Percentiles rank a stretch among this genome's conserved stretches.
Conservation (phyloP, 75 land plant genomes). For the Sequoia sempervirens region DNA sequence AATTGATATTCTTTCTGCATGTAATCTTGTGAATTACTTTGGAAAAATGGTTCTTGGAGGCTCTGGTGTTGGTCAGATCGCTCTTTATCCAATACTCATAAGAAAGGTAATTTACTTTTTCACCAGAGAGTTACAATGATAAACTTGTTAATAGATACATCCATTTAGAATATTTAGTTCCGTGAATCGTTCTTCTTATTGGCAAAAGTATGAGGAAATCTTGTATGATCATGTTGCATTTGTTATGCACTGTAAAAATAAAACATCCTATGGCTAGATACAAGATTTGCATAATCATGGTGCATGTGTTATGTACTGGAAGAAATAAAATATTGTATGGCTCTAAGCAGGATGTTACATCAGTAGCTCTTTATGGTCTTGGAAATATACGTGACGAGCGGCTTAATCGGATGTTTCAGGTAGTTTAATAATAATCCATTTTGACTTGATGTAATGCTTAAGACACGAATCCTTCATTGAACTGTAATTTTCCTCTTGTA, state of each 20-base stretch:
- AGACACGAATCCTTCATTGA: not conserved
- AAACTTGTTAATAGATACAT: not conserved
- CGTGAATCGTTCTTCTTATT: not conserved
- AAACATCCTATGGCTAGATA: not conserved
- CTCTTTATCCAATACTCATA: slow-evolving; percentile 85
- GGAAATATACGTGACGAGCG: slow-evolving; percentile 98
- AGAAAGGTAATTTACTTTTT: slow-evolving; percentile 55
- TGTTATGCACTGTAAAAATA: not conserved
- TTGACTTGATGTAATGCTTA: not conserved
- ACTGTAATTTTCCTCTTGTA: slow-evolving; percentile 16
- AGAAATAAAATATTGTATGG: not conserved
- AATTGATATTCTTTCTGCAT: slow-evolving; percentile 94
- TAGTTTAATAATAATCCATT: slow-evolving; percentile 9
- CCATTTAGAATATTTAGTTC: not conserved
- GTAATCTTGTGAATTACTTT: slow-evolving; percentile 98
- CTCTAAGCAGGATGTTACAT: slow-evolving; percentile 70
- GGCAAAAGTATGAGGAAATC: not conserved
- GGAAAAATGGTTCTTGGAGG: slow-evolving; percentile 98
- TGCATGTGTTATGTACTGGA: not conserved
- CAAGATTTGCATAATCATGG: not conserved
- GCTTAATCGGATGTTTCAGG: slow-evolving; percentile 99
- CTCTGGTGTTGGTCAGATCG: slow-evolving; percentile 92
- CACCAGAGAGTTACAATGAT: not conserved
- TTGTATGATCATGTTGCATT: not conserved
- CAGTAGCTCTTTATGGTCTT: slow-evolving; percentile 94